These are phyloP conservation scores for Antitrichia curtipendula DNA, from an alignment of 225 moss, liverwort and hornwort genomes.

Conservation along the genomic window DNA sequence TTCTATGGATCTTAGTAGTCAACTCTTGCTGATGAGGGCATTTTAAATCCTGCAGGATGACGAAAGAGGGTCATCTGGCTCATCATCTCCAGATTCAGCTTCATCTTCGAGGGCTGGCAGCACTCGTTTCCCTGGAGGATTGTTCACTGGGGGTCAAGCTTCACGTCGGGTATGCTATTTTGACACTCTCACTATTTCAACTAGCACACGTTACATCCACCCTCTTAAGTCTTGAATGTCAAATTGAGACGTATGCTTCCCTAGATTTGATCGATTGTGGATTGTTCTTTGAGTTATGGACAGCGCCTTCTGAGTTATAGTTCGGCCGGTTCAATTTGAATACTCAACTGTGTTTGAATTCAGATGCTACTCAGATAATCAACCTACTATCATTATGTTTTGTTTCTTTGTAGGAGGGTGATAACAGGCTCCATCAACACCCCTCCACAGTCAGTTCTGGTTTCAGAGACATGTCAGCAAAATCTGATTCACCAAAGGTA, in stretches of 20 bases:
- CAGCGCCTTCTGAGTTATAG: neutral
- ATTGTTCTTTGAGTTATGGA: neutral
- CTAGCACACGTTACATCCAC: neutral
- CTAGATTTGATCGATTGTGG: neutral
- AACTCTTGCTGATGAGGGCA: neutral
- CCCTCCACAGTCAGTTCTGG: constrained; percentile 22
- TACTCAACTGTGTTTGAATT: neutral
- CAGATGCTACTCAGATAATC: neutral
- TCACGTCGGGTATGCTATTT: constrained; percentile 60
- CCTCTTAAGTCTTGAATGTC: neutral
- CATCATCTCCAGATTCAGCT: constrained; percentile 74
- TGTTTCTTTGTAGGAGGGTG: constrained; percentile 52
- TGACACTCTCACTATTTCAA: neutral
- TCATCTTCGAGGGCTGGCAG: constrained; percentile 59
- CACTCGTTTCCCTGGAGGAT: constrained; percentile 60
- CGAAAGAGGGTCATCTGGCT: constrained; percentile 68
- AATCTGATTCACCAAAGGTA: constrained; percentile 68
- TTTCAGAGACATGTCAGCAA: constrained; percentile 42
- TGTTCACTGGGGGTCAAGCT: constrained; percentile 44
- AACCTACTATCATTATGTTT: neutral
- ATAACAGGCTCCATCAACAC: constrained; percentile 18
- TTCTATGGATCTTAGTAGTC: neutral
- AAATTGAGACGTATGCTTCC: neutral
- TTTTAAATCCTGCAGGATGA: constrained; percentile 32
- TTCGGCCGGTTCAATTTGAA: neutral